Conservation (phyloP, 2,329 filamentous ascomycete genomes). For the Zymoseptoria crescenta region DNA sequence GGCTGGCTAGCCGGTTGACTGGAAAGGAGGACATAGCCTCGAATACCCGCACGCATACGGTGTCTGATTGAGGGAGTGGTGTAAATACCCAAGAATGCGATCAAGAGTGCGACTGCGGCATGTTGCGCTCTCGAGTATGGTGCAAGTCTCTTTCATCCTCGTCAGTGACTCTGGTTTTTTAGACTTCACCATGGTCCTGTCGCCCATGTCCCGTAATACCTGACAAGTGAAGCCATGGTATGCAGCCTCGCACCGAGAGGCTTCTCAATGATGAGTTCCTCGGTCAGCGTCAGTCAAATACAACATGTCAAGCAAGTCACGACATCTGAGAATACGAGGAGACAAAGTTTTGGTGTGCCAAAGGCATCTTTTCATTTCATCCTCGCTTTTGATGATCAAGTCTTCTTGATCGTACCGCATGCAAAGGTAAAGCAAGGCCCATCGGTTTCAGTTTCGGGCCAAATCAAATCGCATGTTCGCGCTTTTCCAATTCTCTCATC, state of each 20-base stretch:
- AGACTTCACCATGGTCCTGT: too few relatives aligned
- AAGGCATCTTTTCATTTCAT: constrained; percentile 4
- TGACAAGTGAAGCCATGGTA: too few relatives aligned
- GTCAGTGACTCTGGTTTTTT: not conserved
- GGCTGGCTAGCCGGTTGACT: not conserved
- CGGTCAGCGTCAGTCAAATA: not conserved
- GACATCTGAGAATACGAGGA: not conserved
- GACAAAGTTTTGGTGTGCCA: constrained; percentile 1
- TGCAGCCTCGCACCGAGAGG: too few relatives aligned
- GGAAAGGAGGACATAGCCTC: not conserved
- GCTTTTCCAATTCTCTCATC: not conserved
- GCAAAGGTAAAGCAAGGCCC: not conserved
- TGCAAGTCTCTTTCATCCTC: not conserved
- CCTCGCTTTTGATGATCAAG: not conserved
- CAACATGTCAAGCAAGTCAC: too few relatives aligned
- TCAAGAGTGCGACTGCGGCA: not conserved
- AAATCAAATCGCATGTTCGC: not conserved
- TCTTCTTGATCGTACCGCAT: not conserved
- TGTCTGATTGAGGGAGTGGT: not conserved
- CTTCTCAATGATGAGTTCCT: too few relatives aligned
- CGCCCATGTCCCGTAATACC: too few relatives aligned
- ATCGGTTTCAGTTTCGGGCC: not conserved
- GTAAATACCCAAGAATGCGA: not conserved
- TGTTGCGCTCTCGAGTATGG: not conserved
- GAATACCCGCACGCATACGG: not conserved